A percentile compares a stretch with the other conserved stretches of the same genome.
These are phyloP conservation scores for Sporothrix brasiliensis DNA, from an alignment of 2,329 filamentous ascomycete genomes.

Conservation along the genomic window DNA sequence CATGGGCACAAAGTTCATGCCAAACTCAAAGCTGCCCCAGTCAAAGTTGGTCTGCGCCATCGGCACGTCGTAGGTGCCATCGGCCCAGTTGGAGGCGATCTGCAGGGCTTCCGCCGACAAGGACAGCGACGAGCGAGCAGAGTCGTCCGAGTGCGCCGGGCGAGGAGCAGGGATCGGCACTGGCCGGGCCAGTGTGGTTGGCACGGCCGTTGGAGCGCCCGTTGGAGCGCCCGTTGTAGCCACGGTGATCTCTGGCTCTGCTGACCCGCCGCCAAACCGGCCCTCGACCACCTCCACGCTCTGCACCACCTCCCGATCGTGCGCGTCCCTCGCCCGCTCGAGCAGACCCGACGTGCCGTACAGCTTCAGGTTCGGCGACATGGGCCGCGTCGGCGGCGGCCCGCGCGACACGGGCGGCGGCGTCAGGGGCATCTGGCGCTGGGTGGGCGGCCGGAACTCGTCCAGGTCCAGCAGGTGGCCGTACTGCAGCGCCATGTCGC, in stretches of 20 bases:
- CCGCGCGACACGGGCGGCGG: background rate
- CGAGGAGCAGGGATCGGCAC: background rate
- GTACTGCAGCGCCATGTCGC: conserved; percentile 17
- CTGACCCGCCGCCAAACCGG: background rate
- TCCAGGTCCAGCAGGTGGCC: conserved; percentile 22
- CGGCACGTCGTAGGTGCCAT: conserved; percentile 26
- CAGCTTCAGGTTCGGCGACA: conserved; percentile 1
- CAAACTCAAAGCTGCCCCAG: conserved; percentile 20
- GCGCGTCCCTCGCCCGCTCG: conserved; percentile 7
- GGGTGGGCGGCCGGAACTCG: background rate
- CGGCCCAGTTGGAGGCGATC: conserved; percentile 24
- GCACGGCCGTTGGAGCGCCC: background rate
- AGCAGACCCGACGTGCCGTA: conserved; percentile 21
- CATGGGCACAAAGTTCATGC: background rate
- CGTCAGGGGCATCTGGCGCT: background rate
- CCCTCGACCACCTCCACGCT: background rate
- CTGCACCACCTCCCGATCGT: conserved; percentile 19
- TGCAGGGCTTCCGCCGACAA: background rate
- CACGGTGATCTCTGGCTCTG: too few species aligned
- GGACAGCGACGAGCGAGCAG: background rate
- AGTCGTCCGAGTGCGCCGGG: background rate
- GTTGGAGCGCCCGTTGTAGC: background rate
- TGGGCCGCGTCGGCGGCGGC: background rate
- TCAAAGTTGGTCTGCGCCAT: conserved; percentile 27
- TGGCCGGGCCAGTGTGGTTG: background rate